A percentile compares a stretch with the other conserved stretches of the same genome.
Conservation (phyloP, 495 filamentous ascomycete genomes). For the Trichoderma erinaceum region DNA sequence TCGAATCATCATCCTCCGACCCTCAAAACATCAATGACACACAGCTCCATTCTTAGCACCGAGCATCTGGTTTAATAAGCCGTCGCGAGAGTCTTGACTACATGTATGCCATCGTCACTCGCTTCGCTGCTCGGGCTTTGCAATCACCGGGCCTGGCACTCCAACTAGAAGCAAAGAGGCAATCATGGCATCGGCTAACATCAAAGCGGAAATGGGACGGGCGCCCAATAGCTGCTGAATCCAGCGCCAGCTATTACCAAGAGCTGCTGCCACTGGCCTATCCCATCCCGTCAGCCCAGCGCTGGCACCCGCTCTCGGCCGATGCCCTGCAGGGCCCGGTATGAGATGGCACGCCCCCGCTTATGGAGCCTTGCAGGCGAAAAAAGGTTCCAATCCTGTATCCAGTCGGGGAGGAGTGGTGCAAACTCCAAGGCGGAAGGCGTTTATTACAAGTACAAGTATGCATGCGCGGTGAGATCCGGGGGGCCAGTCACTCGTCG, state of each 20-base stretch:
- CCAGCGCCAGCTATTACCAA: neutral
- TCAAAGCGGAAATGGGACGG: neutral
- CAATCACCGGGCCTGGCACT: neutral
- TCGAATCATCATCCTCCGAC: too few relatives aligned
- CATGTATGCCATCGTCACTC: neutral
- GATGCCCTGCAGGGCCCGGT: neutral
- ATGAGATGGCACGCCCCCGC: neutral
- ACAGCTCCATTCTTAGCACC: neutral
- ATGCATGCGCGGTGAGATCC: neutral
- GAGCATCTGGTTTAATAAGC: neutral
- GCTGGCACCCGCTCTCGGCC: constrained; percentile 12
- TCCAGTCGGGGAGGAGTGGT: neutral
- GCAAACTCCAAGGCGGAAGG: constrained; percentile 2
- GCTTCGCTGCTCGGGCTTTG: neutral
- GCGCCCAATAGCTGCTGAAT: neutral
- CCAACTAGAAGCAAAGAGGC: too few relatives aligned
- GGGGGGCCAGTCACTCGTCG: neutral
- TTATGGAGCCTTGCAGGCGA: neutral
- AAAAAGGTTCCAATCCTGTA: neutral
- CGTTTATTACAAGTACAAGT: neutral
- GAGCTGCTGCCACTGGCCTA: neutral
- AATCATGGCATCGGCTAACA: neutral
- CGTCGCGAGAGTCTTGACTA: neutral
- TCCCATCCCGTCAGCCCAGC: constrained; percentile 2
- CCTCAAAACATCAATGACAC: too few relatives aligned